phyloP scores from a whole-genome alignment of 2,329 filamentous ascomycete genomes.

The Biscogniauxia marginata region DNA sequence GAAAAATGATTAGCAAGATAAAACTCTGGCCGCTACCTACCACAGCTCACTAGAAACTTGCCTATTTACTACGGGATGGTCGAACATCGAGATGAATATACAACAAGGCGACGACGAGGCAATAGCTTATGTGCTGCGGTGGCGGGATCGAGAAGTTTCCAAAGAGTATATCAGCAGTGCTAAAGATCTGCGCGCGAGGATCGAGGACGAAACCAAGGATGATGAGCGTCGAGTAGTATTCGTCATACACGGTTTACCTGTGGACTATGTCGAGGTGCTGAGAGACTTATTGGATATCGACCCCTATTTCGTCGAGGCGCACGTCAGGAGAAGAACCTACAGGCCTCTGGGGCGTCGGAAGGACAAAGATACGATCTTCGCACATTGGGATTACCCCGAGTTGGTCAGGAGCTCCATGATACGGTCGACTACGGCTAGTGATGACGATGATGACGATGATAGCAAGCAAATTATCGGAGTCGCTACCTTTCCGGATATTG shows the following conservation, averaged over 20 bases:
- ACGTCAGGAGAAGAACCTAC: conserved; percentile 27
- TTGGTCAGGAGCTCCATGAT: conserved; percentile 17
- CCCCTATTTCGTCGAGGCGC: conserved; percentile 32
- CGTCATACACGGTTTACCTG: conserved; percentile 13
- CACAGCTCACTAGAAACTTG: not conserved
- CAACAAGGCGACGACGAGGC: conserved; percentile 6
- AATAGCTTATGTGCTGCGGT: conserved; percentile 22
- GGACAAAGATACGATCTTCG: conserved; percentile 7
- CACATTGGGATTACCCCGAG: conserved; percentile 34
- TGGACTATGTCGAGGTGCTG: conserved; percentile 23
- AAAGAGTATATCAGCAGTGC: conserved; percentile 12
- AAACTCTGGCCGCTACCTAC: not conserved
- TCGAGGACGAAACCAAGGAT: conserved; percentile 1
- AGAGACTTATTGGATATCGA: conserved; percentile 27
- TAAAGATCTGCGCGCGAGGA: conserved; percentile 13
- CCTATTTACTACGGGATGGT: not conserved
- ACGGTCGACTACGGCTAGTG: too few species aligned
- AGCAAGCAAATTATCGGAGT: not conserved
- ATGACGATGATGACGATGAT: conserved; percentile 3
- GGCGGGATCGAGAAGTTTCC: conserved; percentile 8
- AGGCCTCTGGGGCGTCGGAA: conserved; percentile 16
- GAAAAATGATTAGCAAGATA: not conserved
- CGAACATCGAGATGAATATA: not conserved
- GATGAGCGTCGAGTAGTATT: conserved; percentile 14
- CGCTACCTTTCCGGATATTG: conserved; percentile 12